Base-by-base conservation (phyloP, 1,284 basidiomycete species). In the Leccinum pachyderme region DNA sequence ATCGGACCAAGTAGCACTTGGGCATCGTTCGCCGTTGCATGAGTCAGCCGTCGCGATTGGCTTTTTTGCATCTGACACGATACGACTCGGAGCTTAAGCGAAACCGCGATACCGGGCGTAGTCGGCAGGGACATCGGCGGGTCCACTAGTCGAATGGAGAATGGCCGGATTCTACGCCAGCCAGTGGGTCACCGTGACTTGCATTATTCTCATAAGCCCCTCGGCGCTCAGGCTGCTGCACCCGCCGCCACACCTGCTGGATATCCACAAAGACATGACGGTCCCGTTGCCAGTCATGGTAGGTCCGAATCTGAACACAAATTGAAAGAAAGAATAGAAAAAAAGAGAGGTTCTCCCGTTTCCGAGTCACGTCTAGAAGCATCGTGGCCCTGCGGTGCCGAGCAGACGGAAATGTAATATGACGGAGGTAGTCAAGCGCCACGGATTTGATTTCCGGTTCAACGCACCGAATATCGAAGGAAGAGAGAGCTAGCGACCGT, bases 21-120 rank as follows among this genome's bases (percentile, higher is more conserved):
- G 92, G 91, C 15, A 83, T 81, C 87, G 93, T 92, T 66, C 91
- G 89, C 65, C 93, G 91, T 63, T 92, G 90, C 69, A 94, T 94
- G 72, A 93, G 6, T 32, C 8, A 94, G 79, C 70, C 93, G 92
- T 4, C 91, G 83, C 92, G 91, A 31, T 93, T 89, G 39, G 91
- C 72, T 65, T 91, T 91, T 66, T 94, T 18, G 18, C 93, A 22
- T 95, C 82, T 1, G 18, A 24, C 18, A 4, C 39, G 91, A 91
- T 4, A 91, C 92, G 86, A 1, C 2, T 18, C 35, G n/a, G 35
- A 18, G 81, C 87, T 70, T 96, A 94, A 3, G 93, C 94, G 59
- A 15, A 25, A 25, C 13, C 13, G 41, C 18, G 1, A 91, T 91
- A 55, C 91, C 82, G 61, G 95, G 93, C 86, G 91, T 91, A 2